These are phyloP conservation scores for Mycena rosella DNA, from an alignment of 768 basidiomycete species.

Conservation along the genomic window DNA sequence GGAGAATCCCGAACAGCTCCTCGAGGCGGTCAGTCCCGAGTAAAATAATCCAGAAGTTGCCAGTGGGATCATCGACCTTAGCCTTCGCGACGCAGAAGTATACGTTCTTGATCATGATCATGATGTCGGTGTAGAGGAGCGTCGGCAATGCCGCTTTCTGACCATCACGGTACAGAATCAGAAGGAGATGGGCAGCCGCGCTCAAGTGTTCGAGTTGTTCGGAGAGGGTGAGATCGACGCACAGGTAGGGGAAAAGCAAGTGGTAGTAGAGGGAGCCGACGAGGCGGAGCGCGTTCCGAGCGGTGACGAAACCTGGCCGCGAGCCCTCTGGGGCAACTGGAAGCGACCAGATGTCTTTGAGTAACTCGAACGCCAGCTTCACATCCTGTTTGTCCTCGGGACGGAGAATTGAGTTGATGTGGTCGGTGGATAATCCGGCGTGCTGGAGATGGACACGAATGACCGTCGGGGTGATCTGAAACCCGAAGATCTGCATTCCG, in stretches of 20 bases:
- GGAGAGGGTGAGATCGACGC: slow-evolving; percentile 43
- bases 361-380: slow-evolving; percentile 41
- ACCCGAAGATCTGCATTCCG: slow-evolving; percentile 40
- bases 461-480: slow-evolving; percentile 41
- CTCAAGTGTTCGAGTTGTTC: slow-evolving; percentile 52
- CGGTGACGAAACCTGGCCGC: background rate
- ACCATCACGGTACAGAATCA: slow-evolving; percentile 10
- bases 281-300: slow-evolving; percentile 30
- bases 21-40: slow-evolving; percentile 55
- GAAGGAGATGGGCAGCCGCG: slow-evolving; percentile 45
- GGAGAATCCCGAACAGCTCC: slow-evolving; percentile 49
- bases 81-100: slow-evolving; percentile 54
- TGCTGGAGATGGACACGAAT: slow-evolving; percentile 39
- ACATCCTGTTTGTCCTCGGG: slow-evolving; percentile 51
- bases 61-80: slow-evolving; percentile 48
- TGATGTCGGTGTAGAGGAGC: slow-evolving; percentile 45
- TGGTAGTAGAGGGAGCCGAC: slow-evolving; percentile 42
- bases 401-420: slow-evolving; percentile 41
- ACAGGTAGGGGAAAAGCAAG: slow-evolving; percentile 46
- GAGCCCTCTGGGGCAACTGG: slow-evolving; percentile 4
- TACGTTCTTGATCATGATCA: slow-evolving; percentile 53
- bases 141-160: slow-evolving; percentile 24
- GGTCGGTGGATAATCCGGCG: slow-evolving; percentile 5
- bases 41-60: slow-evolving; percentile 49
- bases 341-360: slow-evolving; percentile 44